Evolutionary conservation across 2,329 filamentous ascomycete genomes (phyloP).

Genomic region (Fusarium sp.): DNA sequence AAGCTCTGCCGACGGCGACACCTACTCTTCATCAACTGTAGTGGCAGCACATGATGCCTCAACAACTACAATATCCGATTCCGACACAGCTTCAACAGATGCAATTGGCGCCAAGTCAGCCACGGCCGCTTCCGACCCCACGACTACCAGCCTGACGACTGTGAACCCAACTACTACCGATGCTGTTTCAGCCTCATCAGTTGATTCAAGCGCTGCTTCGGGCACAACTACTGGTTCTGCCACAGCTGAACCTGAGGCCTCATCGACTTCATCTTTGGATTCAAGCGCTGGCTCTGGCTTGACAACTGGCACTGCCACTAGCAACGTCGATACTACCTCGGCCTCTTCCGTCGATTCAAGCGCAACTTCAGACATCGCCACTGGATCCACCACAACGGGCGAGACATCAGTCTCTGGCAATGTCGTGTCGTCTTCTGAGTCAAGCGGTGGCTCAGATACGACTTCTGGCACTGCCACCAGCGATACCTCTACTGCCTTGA

Average conservation of each 20-base stretch:
- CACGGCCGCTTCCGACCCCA: background rate
- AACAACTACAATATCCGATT: background rate
- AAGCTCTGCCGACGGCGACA: background rate
- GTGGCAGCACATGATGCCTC: background rate
- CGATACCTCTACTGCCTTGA: too few relatives aligned
- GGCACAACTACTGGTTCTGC: background rate
- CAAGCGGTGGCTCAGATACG: background rate
- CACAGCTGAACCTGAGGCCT: too few relatives aligned
- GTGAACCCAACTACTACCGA: background rate
- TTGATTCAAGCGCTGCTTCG: background rate
- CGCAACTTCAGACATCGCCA: too few relatives aligned
- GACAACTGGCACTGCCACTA: rapidly evolving
- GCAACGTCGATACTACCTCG: rapidly evolving
- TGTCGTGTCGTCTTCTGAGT: background rate
- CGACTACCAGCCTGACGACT: background rate
- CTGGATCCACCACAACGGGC: background rate
- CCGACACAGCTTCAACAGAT: background rate
- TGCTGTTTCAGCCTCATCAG: background rate
- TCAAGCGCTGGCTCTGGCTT: background rate
- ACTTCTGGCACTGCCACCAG: background rate
- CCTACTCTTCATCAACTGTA: background rate
- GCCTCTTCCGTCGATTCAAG: background rate
- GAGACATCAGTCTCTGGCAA: background rate
- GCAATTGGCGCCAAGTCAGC: background rate
- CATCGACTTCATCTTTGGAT: background rate